Evolutionary conservation across 106 monocot species (phyloP).

Genomic region (Narthecium ossifragum): DNA sequence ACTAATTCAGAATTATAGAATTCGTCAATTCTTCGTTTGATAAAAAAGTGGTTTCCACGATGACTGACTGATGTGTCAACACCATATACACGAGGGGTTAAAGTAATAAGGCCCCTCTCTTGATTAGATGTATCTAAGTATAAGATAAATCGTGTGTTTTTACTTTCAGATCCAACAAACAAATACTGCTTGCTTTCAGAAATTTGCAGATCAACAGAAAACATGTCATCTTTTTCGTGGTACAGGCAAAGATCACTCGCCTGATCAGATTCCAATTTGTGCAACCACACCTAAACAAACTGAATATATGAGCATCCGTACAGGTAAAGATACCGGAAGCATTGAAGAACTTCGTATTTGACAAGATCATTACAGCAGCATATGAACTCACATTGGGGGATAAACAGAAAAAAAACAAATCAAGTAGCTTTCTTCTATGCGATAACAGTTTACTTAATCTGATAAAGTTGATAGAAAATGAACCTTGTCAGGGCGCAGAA

Average conservation of each 20-base stretch:
- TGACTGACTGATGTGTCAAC: slow-evolving; percentile 81
- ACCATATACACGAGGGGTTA: slow-evolving; percentile 72
- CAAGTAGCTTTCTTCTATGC: too few relatives aligned
- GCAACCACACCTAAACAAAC: slow-evolving; percentile 69
- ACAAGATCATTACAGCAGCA: not conserved
- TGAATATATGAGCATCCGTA: not conserved
- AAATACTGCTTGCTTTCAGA: slow-evolving; percentile 89
- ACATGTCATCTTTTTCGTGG: slow-evolving; percentile 96
- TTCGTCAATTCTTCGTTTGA: slow-evolving; percentile 75
- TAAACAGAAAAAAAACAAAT: not conserved
- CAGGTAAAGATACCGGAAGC: not conserved
- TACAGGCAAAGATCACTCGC: slow-evolving; percentile 84
- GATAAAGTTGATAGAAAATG: not conserved
- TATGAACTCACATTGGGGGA: not conserved
- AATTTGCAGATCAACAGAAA: slow-evolving; percentile 62
- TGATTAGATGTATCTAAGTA: slow-evolving; percentile 55
- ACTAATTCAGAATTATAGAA: slow-evolving; percentile 92
- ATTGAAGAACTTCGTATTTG: not conserved
- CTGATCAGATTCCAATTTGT: slow-evolving; percentile 72
- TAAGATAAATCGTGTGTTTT: slow-evolving; percentile 70
- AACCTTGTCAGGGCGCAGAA: slow-evolving; percentile 76
- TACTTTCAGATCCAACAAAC: slow-evolving; percentile 87
- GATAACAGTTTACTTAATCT: too few relatives aligned
- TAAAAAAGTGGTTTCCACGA: slow-evolving; percentile 88
- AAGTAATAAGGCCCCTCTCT: slow-evolving; percentile 46